These are phyloP conservation scores for Ganoderma meredithae DNA, from an alignment of 1,284 basidiomycete species.

Conservation along the genomic window DNA sequence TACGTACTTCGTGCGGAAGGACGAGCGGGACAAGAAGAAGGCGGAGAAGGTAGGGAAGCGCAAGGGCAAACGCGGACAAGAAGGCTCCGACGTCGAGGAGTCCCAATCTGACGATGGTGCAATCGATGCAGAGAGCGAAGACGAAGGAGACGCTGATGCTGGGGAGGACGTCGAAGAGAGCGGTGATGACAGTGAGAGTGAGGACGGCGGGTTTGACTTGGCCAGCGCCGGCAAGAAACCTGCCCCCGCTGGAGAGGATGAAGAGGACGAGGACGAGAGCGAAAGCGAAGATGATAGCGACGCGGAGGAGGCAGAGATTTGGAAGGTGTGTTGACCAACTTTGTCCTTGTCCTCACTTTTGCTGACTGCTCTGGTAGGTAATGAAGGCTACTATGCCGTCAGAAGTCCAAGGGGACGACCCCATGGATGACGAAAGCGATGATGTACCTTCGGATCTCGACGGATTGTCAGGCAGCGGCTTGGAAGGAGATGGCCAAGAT, in stretches of 20 bases:
- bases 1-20: constrained; percentile 70
- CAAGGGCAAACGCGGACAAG: constrained; percentile 46
- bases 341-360: background rate
- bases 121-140: constrained; percentile 45
- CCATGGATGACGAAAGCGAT: constrained; percentile 46
- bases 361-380: constrained; percentile 54
- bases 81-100: constrained; percentile 33
- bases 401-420: constrained; percentile 50
- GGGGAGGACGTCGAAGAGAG: constrained; percentile 38
- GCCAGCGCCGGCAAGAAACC: constrained; percentile 48
- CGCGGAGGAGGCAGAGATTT: constrained; percentile 74
- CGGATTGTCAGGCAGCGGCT: constrained; percentile 43
- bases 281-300: constrained; percentile 47
- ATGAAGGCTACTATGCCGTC: constrained; percentile 86
- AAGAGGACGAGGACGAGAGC: constrained; percentile 42
- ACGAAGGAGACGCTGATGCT: constrained; percentile 33
- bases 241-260: constrained; percentile 48
- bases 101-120: constrained; percentile 41
- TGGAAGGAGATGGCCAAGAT: constrained; percentile 40
- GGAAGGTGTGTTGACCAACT: constrained; percentile 70
- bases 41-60: constrained; percentile 53
- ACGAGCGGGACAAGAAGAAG: constrained; percentile 58
- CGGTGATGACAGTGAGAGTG: constrained; percentile 38
- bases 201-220: constrained; percentile 42
- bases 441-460: constrained; percentile 46